A percentile compares a stretch with the other conserved stretches of the same genome.
phyloP scores from a whole-genome alignment of 1,139 yeast species.

The Candida smagusa region DNA sequence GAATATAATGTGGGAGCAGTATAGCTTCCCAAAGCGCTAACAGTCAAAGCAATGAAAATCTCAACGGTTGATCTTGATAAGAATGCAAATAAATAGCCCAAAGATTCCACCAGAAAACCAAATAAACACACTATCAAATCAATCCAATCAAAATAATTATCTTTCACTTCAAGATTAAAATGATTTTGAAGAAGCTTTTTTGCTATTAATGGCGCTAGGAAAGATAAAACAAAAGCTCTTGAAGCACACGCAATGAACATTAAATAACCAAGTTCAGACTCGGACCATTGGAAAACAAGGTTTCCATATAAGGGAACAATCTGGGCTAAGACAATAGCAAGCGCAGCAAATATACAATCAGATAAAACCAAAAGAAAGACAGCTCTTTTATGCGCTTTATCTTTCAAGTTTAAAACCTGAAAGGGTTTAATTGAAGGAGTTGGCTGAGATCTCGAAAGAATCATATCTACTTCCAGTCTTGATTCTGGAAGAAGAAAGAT shows the following conservation, averaged over 20 bases:
- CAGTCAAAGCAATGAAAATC: conserved; percentile 11
- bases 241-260: conserved; percentile 53
- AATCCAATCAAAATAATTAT: conserved; percentile 48
- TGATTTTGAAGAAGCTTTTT: conserved; percentile 23
- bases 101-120: conserved; percentile 34
- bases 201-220: conserved; percentile 31
- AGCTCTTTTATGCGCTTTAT: conserved; percentile 20
- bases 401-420: background rate
- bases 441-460: too few relatives aligned
- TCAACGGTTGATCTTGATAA: conserved; percentile 5
- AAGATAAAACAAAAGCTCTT: conserved; percentile 30
- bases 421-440: too few relatives aligned
- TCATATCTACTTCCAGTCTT: too few relatives aligned
- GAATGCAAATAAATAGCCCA: conserved; percentile 33
- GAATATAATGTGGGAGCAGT: conserved; percentile 46
- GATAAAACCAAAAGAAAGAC: conserved; percentile 44
- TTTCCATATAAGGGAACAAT: conserved; percentile 57
- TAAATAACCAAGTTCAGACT: conserved; percentile 56
- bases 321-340: conserved; percentile 36
- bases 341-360: conserved; percentile 41
- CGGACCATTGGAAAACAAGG: conserved; percentile 55
- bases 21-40: conserved; percentile 47
- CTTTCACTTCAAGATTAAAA: conserved; percentile 34
- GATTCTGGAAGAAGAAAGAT: too few relatives aligned
- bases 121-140: conserved; percentile 42